A percentile compares a stretch with the other conserved stretches of the same genome.
Evolutionary conservation across 2,329 filamentous ascomycete genomes (phyloP).

Genomic region (Penicillium sp.): DNA sequence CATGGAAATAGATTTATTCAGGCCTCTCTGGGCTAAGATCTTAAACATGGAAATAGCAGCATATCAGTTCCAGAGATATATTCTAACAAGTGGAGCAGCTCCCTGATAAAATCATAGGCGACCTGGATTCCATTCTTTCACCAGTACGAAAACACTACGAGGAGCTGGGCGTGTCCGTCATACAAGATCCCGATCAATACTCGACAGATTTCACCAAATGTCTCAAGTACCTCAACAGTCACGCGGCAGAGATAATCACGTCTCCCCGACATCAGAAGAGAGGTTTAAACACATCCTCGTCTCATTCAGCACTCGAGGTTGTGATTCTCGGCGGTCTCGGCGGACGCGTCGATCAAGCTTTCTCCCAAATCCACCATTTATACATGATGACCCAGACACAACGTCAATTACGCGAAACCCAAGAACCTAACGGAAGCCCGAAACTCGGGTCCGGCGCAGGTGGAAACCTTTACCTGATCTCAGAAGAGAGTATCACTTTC

Average conservation of each 20-base stretch:
- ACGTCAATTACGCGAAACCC: constrained; percentile 16
- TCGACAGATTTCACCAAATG: constrained; percentile 92
- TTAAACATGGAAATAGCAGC: constrained; percentile 26
- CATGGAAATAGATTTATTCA: neutral
- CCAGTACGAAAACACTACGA: constrained; percentile 69
- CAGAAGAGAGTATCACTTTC: constrained; percentile 79
- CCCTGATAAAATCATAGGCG: constrained; percentile 78
- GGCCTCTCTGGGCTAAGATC: constrained; percentile 1
- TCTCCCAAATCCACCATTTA: constrained; percentile 86
- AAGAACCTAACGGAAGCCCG: neutral
- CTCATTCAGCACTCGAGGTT: constrained; percentile 58
- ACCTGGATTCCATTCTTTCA: constrained; percentile 79
- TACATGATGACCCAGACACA: constrained; percentile 55
- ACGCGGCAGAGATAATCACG: constrained; percentile 33
- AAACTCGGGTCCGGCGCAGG: constrained; percentile 7
- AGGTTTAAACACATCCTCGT: constrained; percentile 1
- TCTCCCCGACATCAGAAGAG: constrained; percentile 17
- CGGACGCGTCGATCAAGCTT: constrained; percentile 87
- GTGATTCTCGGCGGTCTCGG: constrained; percentile 82
- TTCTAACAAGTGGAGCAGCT: constrained; percentile 43
- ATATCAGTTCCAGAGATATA: neutral
- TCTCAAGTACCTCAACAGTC: constrained; percentile 60
- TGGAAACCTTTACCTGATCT: constrained; percentile 76
- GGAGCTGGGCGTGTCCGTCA: constrained; percentile 61
- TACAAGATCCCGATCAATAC: constrained; percentile 77